A percentile compares a stretch with the other conserved stretches of the same genome.
phyloP scores from a whole-genome alignment of 306 rosid genomes.

The Senna siamea region DNA sequence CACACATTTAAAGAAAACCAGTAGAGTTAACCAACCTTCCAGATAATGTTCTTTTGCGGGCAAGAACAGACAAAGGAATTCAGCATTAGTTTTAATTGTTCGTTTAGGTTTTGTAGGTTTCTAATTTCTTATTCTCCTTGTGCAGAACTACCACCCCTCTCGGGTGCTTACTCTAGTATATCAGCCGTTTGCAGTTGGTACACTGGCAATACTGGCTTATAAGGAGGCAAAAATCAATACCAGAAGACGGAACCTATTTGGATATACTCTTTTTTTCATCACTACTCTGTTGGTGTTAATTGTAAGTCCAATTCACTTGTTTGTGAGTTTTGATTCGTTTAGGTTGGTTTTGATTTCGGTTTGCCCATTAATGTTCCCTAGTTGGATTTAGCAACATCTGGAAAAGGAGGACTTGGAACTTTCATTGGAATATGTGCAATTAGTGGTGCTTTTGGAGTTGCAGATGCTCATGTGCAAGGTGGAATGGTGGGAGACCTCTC shows the following conservation, averaged over 20 bases:
- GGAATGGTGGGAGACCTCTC: conserved; percentile 97
- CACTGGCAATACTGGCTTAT: conserved; percentile 57
- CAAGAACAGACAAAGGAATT: no score
- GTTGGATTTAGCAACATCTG: conserved; percentile 86
- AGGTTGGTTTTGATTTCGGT: conserved; percentile 22
- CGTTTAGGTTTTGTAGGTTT: conserved; percentile 10
- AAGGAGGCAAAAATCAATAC: conserved; percentile 76
- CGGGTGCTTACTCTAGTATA: conserved; percentile 86
- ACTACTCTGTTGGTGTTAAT: conserved; percentile 59
- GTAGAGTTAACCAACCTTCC: no score
- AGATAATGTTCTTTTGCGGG: no score
- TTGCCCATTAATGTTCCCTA: conserved; percentile 35
- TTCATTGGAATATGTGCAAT: conserved; percentile 65
- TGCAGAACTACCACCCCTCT: conserved; percentile 78
- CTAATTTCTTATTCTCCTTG: conserved; percentile 15
- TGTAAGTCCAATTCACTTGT: conserved; percentile 49
- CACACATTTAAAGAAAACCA: no score
- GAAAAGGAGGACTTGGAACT: conserved; percentile 79
- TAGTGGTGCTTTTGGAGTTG: conserved; percentile 81
- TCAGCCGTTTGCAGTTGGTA: conserved; percentile 85
- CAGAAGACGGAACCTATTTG: conserved; percentile 63
- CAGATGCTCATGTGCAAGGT: conserved; percentile 93
- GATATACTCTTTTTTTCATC: conserved; percentile 72
- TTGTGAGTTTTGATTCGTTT: conserved; percentile 23
- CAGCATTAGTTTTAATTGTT: no score